Percentiles rank a stretch among this genome's conserved stretches.
Conservation (phyloP, 2,329 filamentous ascomycete species). For the Pleoardoris graminearum region DNA sequence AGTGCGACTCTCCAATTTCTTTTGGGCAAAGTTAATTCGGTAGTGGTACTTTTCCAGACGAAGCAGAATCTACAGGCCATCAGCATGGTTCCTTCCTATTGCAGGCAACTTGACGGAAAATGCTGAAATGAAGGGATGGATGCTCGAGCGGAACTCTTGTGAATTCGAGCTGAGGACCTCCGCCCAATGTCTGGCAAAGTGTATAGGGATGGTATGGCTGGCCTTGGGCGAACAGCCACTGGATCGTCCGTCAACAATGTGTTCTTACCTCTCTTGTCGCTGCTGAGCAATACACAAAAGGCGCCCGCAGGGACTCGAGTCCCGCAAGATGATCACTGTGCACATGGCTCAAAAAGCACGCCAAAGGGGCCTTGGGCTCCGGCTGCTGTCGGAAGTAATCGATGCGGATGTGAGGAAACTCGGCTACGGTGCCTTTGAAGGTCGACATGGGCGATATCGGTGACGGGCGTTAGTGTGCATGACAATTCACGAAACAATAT, state of each 20-base stretch:
- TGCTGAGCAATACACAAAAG: slow-evolving; percentile 88
- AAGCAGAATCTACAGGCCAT: slow-evolving; percentile 63
- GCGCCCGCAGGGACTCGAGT: slow-evolving; percentile 73
- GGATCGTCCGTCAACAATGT: neutral
- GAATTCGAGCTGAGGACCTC: no score
- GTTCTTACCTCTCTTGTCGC: slow-evolving; percentile 70
- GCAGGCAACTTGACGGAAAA: neutral
- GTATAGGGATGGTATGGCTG: no score
- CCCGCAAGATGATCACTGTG: slow-evolving; percentile 89
- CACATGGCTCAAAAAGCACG: slow-evolving; percentile 88
- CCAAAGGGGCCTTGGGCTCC: slow-evolving; percentile 65
- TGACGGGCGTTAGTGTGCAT: neutral
- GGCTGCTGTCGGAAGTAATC: slow-evolving; percentile 74
- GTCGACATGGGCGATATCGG: slow-evolving; percentile 34
- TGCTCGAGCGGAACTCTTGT: no score
- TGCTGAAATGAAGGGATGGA: no score
- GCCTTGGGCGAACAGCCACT: no score
- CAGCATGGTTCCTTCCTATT: neutral
- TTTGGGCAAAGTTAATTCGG: slow-evolving; percentile 78
- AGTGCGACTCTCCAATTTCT: slow-evolving; percentile 73
- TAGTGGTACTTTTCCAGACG: slow-evolving; percentile 77
- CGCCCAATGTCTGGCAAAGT: no score
- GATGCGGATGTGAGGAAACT: slow-evolving; percentile 81
- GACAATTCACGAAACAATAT: no score
- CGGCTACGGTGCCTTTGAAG: slow-evolving; percentile 49